phyloP scores from a whole-genome alignment of 2,329 filamentous ascomycete genomes.

The Fusarium sp. region DNA sequence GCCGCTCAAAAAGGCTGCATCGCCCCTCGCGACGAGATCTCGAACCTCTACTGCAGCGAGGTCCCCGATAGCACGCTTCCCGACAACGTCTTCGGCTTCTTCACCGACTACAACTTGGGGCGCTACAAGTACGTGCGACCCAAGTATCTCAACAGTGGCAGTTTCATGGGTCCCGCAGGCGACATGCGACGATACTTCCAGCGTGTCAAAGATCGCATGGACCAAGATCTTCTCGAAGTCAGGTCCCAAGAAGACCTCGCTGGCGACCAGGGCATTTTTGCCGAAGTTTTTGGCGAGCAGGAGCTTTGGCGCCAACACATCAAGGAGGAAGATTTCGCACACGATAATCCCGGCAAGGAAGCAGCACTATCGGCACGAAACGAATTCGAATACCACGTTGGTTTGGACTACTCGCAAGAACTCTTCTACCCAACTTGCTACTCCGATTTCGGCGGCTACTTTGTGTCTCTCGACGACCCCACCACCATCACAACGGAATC shows the following conservation, averaged over 20 bases:
- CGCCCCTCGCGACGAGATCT: conserved; percentile 43
- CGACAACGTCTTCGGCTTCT: conserved; percentile 41
- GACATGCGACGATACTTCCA: conserved; percentile 49
- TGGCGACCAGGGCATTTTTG: conserved; percentile 54
- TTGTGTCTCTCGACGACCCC: conserved; percentile 41
- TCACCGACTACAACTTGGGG: conserved; percentile 40
- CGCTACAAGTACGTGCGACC: conserved; percentile 48
- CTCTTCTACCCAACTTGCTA: conserved; percentile 52
- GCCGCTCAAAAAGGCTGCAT: conserved; percentile 49
- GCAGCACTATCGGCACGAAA: conserved; percentile 24
- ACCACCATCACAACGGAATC: conserved; percentile 37
- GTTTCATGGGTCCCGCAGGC: conserved; percentile 50
- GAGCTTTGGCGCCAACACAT: conserved; percentile 44
- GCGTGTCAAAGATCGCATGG: conserved; percentile 48
- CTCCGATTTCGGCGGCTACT: conserved; percentile 48
- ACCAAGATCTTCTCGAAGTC: conserved; percentile 38
- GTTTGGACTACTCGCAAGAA: conserved; percentile 51
- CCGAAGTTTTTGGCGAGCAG: conserved; percentile 52
- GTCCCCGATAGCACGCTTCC: conserved; percentile 47
- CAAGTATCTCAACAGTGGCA: conserved; percentile 52
- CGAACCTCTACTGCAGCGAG: conserved; percentile 46
- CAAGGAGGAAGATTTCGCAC: conserved; percentile 22
- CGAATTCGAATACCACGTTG: conserved; percentile 50
- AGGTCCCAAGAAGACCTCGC: conserved; percentile 32
- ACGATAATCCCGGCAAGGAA: conserved; percentile 35